These are phyloP conservation scores for Neobulgaria alba DNA, from an alignment of 2,329 filamentous ascomycete species.

Conservation along the genomic window DNA sequence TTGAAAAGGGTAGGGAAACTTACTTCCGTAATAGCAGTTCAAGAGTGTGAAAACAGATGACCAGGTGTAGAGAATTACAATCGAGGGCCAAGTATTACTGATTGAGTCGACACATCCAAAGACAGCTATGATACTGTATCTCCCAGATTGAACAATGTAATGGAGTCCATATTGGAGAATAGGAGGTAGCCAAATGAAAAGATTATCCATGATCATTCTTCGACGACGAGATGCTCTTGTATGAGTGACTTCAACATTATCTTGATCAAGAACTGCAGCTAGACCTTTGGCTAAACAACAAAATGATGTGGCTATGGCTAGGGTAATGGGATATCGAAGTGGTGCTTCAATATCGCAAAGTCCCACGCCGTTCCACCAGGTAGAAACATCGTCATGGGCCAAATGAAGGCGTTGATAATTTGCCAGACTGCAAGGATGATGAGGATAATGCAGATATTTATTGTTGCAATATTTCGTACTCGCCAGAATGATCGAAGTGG, in stretches of 20 bases:
- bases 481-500: constrained; percentile 52
- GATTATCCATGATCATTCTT: constrained; percentile 37
- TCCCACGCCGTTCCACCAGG: constrained; percentile 48
- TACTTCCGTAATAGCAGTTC: constrained; percentile 49
- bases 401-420: constrained; percentile 49
- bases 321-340: constrained; percentile 42
- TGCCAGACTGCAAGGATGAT: constrained; percentile 39
- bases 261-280: constrained; percentile 46
- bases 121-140: constrained; percentile 51
- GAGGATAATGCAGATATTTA: constrained; percentile 47
- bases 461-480: constrained; percentile 52
- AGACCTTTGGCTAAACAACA: constrained; percentile 52
- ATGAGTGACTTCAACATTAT: constrained; percentile 42
- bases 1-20: no score
- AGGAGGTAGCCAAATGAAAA: constrained; percentile 48
- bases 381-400: constrained; percentile 46
- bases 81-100: constrained; percentile 47
- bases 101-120: constrained; percentile 48
- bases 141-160: constrained; percentile 48
- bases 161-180: constrained; percentile 45
- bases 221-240: constrained; percentile 39
- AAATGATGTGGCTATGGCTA: constrained; percentile 43
- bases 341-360: constrained; percentile 59
- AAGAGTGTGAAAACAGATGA: constrained; percentile 44
- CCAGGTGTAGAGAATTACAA: constrained; percentile 48